Conservation (phyloP, 306 rosid genomes). For the Corylus heterophylla region DNA sequence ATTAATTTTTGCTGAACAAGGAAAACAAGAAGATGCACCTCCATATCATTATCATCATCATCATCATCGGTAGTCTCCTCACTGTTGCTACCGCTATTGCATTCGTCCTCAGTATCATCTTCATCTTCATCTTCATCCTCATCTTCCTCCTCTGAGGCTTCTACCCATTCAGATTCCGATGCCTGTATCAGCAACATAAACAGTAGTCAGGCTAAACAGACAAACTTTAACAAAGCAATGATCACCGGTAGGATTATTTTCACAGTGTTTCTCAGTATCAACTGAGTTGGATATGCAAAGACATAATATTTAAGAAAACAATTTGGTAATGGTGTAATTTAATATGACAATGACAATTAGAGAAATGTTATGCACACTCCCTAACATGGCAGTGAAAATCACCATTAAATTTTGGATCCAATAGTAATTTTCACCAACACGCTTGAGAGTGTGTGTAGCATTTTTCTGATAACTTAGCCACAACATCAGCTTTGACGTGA, state of each 20-base stretch:
- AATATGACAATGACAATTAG: neutral
- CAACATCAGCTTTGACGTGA: neutral
- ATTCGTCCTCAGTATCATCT: constrained; percentile 51
- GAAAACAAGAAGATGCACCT: constrained; percentile 33
- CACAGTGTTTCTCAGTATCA: neutral
- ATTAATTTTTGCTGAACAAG: neutral
- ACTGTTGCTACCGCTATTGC: constrained; percentile 33
- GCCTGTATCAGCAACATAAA: constrained; percentile 50
- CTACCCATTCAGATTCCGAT: constrained; percentile 95
- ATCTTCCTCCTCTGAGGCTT: constrained; percentile 77
- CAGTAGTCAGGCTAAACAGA: constrained; percentile 29
- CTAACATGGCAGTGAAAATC: too few species aligned
- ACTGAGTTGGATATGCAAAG: neutral
- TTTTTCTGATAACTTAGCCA: neutral
- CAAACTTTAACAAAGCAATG: constrained; percentile 13
- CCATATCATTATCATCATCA: constrained; percentile 61
- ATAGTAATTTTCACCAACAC: too few species aligned
- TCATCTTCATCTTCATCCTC: constrained; percentile 64
- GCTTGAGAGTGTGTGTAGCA: too few species aligned
- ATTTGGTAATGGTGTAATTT: neutral
- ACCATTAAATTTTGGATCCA: too few species aligned
- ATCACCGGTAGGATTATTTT: neutral
- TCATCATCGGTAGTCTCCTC: constrained; percentile 64
- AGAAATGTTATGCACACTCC: too few species aligned
- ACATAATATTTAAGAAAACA: neutral